A percentile compares a stretch with the other conserved stretches of the same genome.
Evolutionary conservation across 2,329 filamentous ascomycete genomes (phyloP).

Genomic region (Aureobasidium mangrovei): DNA sequence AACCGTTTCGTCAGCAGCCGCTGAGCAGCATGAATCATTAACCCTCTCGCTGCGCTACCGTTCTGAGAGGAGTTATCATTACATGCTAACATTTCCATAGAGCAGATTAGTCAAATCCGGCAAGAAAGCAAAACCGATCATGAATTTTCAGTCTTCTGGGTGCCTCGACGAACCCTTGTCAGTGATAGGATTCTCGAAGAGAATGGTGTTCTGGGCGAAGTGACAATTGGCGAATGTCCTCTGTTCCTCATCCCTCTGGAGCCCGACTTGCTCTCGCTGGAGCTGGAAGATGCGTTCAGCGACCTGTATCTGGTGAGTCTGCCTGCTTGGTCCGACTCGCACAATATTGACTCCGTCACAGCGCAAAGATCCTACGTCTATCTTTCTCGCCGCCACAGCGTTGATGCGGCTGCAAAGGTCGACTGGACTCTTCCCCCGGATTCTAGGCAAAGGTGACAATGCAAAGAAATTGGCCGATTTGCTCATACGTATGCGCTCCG

Average conservation of each 20-base stretch:
- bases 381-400: slow-evolving; percentile 79
- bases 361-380: slow-evolving; percentile 81
- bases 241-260: slow-evolving; percentile 88
- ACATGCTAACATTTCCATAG: slow-evolving; percentile 52
- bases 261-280: slow-evolving; percentile 81
- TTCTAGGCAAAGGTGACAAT: slow-evolving; percentile 92
- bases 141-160: slow-evolving; percentile 96
- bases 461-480: slow-evolving; percentile 82
- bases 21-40: slow-evolving; percentile 18
- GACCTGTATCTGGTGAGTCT: slow-evolving; percentile 70
- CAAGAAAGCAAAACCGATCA: slow-evolving; percentile 82
- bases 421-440: slow-evolving; percentile 87
- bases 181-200: slow-evolving; percentile 89
- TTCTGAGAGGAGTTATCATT: slow-evolving; percentile 20
- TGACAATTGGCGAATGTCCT: slow-evolving; percentile 78
- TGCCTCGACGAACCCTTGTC: slow-evolving; percentile 81
- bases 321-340: slow-evolving; percentile 21
- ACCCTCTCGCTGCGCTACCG: slow-evolving; percentile 13
- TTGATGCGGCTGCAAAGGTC: slow-evolving; percentile 90
- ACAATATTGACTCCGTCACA: slow-evolving; percentile 25
- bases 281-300: slow-evolving; percentile 76
- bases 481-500: slow-evolving; percentile 82
- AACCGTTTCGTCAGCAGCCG: slow-evolving; percentile 16
- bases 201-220: slow-evolving; percentile 84
- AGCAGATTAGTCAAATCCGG: slow-evolving; percentile 83